phyloP scores from a whole-genome alignment of 2,329 filamentous ascomycete species.

The Lasiodiplodia gonubiensis region DNA sequence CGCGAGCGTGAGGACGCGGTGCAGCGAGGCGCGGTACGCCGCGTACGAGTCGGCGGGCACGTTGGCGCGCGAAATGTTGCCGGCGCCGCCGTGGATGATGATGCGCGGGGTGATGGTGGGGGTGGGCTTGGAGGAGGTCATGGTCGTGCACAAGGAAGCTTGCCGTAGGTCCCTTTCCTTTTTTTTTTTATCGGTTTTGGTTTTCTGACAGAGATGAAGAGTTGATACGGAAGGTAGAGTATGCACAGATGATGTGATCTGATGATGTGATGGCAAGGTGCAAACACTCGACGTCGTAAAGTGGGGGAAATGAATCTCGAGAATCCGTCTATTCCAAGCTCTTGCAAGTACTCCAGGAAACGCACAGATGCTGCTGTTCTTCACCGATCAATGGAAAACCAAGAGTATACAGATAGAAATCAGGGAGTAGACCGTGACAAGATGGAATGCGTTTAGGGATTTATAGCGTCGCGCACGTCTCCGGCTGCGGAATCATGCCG shows the following conservation, averaged over 20 bases:
- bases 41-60: slow-evolving; percentile 45
- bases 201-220: not conserved
- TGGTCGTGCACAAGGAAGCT: not conserved
- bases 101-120: slow-evolving; percentile 45
- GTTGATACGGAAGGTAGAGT: not conserved
- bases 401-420: too few relatives aligned
- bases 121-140: not conserved
- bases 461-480: too few relatives aligned
- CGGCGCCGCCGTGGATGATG: slow-evolving; percentile 56
- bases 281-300: not conserved
- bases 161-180: not conserved
- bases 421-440: too few relatives aligned
- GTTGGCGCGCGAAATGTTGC: slow-evolving; percentile 52
- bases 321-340: not conserved
- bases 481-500: too few relatives aligned
- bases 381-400: too few relatives aligned
- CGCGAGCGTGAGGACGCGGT: slow-evolving; percentile 42
- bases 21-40: slow-evolving; percentile 47
- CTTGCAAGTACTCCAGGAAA: not conserved
- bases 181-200: not conserved
- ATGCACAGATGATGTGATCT: not conserved
- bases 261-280: not conserved
- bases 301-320: not conserved
- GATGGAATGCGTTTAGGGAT: too few relatives aligned
- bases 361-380: too few relatives aligned